Conservation (phyloP, 1,139 yeast species). For the Lodderomyces elongisporus region DNA sequence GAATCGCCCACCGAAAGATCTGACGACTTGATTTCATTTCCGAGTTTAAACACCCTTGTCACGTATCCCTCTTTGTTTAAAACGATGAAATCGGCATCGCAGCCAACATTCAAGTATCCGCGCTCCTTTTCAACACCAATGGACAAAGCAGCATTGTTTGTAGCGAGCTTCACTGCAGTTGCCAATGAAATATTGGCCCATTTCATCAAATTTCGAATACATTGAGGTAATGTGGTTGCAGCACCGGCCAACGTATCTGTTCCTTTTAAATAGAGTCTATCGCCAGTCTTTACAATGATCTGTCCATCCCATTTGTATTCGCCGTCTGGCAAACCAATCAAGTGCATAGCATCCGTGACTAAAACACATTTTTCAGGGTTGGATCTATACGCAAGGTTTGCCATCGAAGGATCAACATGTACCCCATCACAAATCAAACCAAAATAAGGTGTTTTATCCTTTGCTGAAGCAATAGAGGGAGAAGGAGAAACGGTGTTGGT, state of each 20-base stretch:
- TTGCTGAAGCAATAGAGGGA: slow-evolving; percentile 9
- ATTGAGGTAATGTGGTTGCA: slow-evolving; percentile 52
- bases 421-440: slow-evolving; percentile 62
- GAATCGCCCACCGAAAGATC: slow-evolving; percentile 10
- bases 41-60: slow-evolving; percentile 49
- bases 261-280: slow-evolving; percentile 45
- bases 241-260: slow-evolving; percentile 63
- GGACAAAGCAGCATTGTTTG: slow-evolving; percentile 53
- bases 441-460: slow-evolving; percentile 40
- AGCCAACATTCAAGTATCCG: slow-evolving; percentile 50
- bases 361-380: slow-evolving; percentile 53
- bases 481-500: too few species aligned
- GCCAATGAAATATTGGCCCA: slow-evolving; percentile 52
- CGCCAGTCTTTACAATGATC: slow-evolving; percentile 47
- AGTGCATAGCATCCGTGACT: slow-evolving; percentile 61
- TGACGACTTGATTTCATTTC: slow-evolving; percentile 25
- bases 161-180: slow-evolving; percentile 53
- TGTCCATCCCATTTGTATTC: slow-evolving; percentile 47
- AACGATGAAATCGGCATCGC: slow-evolving; percentile 58
- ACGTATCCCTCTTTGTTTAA: slow-evolving; percentile 43
- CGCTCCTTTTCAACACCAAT: slow-evolving; percentile 40
- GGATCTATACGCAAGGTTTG: slow-evolving; percentile 48
- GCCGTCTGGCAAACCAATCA: slow-evolving; percentile 51
- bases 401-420: slow-evolving; percentile 58
- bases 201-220: slow-evolving; percentile 47